Evolutionary conservation across 768 basidiomycete species (phyloP), one percentile per base, ranked within the genome.

Genomic region (Strobilomyces confusus): DNA sequence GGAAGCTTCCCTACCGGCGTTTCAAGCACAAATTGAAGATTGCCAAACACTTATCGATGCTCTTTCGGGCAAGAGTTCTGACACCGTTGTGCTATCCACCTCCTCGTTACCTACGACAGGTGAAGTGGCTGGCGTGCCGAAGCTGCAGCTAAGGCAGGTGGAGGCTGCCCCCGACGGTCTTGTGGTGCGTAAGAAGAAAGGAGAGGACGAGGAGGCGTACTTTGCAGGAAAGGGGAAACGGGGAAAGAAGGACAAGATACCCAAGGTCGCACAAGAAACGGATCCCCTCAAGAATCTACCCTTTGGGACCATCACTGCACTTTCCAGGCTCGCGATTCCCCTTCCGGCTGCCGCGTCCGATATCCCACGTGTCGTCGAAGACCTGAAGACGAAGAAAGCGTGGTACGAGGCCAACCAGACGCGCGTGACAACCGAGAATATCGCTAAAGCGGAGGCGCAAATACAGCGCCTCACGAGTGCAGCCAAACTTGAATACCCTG

Each of bases 401-500:
- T 98, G 94, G 93, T 97, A 84, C 64, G 84, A 88, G 68, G 95
- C 90, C 30, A 98, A 98, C 73, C 93, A 95, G 71, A 81, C 80
- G 25, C 83, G 82, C 22, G 81, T 80, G 57, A 92, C 91, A 2
- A 79, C 81, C 5, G 89, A 90, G 64, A 89, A 90, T 60, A 74
- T 93, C 47, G 81, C 84, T 36, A 88, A 88, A 72, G 92, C 87
- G 13, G 87, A 92, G 68, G 79, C 77, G 14, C 81, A 87, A 58
- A 89, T 93, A 65, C 73, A 79, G 60, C 81, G 81, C 47, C 76
- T 92, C 51, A 77, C 71, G 36, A 73, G 63, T 36, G 64, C 68
- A n/a, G 51, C 61, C 50, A 80, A 80, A 62, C 63, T 71, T 41
- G 67, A 69, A 43, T 69, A 66, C 51, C 57, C 55, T 14, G 69